A percentile compares a stretch with the other conserved stretches of the same genome.
These are phyloP conservation scores for Boletus pseudopeckii DNA, from an alignment of 768 basidiomycete species.

Conservation along the genomic window DNA sequence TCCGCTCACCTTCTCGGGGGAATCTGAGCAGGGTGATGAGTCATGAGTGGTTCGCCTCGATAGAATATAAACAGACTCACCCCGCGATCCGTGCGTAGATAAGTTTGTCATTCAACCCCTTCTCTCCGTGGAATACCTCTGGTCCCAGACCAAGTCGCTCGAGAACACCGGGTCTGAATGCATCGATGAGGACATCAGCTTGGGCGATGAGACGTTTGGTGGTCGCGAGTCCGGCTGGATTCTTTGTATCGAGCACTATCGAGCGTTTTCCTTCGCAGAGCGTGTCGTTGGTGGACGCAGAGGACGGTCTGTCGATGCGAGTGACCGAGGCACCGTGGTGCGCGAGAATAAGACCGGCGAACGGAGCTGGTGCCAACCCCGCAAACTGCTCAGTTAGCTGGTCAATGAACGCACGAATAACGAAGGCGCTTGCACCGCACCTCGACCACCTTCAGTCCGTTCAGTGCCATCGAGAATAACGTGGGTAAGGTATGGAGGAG, in stretches of 20 bases:
- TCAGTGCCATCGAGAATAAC: slow-evolving; percentile 40
- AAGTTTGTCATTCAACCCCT: slow-evolving; percentile 57
- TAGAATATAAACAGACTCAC: slow-evolving; percentile 37
- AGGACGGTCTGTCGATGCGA: slow-evolving; percentile 64
- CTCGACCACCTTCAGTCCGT: slow-evolving; percentile 51
- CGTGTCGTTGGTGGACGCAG: slow-evolving; percentile 41
- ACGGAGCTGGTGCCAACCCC: slow-evolving; percentile 79
- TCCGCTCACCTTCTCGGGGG: slow-evolving; percentile 50
- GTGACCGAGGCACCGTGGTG: slow-evolving; percentile 78
- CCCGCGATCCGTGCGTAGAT: slow-evolving; percentile 77
- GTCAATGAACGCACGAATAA: neutral
- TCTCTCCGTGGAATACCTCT: slow-evolving; percentile 56
- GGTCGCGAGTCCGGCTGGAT: slow-evolving; percentile 50
- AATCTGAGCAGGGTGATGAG: slow-evolving; percentile 39
- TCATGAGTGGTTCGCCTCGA: neutral
- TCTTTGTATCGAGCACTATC: slow-evolving; percentile 66
- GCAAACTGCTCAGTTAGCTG: slow-evolving; percentile 51
- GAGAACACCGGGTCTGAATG: slow-evolving; percentile 80
- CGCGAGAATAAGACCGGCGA: slow-evolving; percentile 71
- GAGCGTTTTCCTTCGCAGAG: slow-evolving; percentile 76
- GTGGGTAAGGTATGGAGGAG: neutral
- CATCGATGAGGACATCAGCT: slow-evolving; percentile 82
- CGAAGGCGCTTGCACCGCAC: slow-evolving; percentile 14
- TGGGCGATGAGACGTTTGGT: slow-evolving; percentile 54
- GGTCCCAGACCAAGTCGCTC: slow-evolving; percentile 77